Evolutionary conservation across 306 rosid species (phyloP), one percentile per base, ranked within the genome.

Genomic region (Albizia julibrissin): DNA sequence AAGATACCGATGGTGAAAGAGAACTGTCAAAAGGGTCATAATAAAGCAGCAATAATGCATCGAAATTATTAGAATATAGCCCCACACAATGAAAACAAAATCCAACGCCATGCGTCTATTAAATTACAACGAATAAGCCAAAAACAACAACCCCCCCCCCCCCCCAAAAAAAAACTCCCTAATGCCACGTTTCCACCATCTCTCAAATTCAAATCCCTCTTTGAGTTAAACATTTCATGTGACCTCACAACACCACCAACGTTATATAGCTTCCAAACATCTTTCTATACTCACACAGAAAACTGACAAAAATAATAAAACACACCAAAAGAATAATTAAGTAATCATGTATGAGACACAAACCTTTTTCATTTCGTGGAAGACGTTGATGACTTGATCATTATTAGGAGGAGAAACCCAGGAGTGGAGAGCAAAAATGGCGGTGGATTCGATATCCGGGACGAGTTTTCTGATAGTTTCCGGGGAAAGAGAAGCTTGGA

Each of bases 291-390:
- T 52, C 18, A 52, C 18, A 52, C 24, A 19, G 21, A 16, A 15
- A 16, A 16, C 56, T 49, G 56, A 49, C 56, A 49, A 49, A 49
- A 44, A 0, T 3, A 37, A 37, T 37, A 37, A 37, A 37, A 44
- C 14, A 44, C 14, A 44, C 12, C 46, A 44, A 44, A 15, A 11
- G 49, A 44, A 10, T 3, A 44, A 43, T 2, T 2, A 9, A 11
- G 13, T 11, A 14, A 43, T 43, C 46, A 2, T 50, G 7, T 50
- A 5, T 46, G 52, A 12, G 59, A 21, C 26, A 79, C 69, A 3
- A 42, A 94, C 97, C 98, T 85, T 95, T 76, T 95, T 93, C 98
- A 95, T 87, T 84, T 93, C 89, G 0, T 75, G 85, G 77, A 89
- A 93, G 72, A 92, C 76, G 80, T 88, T 88, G 33, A 93, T 31